Conservation (phyloP, 2,329 filamentous ascomycete species). For the Talaromyces sp. region DNA sequence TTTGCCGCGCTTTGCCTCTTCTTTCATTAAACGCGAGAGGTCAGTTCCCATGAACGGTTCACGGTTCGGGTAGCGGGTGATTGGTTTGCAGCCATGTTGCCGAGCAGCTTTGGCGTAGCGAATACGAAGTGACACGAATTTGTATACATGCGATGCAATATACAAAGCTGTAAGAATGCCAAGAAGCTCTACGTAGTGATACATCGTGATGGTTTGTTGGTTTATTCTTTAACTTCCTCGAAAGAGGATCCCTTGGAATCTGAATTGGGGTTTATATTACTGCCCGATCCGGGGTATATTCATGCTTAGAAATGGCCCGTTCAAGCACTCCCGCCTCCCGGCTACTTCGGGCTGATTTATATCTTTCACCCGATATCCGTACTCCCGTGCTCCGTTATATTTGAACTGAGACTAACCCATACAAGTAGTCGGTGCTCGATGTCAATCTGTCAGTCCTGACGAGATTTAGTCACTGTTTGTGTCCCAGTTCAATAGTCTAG, state of each 20-base stretch:
- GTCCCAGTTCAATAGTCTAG: background rate
- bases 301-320: background rate
- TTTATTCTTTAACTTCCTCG: background rate
- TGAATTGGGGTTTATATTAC: background rate
- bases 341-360: background rate
- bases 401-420: background rate
- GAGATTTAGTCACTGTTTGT: background rate
- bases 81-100: no score
- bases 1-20: no score
- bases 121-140: no score
- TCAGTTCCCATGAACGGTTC: no score
- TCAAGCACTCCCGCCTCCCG: background rate
- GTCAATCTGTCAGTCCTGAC: background rate
- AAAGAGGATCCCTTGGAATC: background rate
- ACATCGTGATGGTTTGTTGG: background rate
- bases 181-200: background rate
- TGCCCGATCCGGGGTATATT: background rate
- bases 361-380: background rate
- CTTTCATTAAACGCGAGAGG: no score
- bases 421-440: background rate
- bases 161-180: background rate
- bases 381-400: background rate
- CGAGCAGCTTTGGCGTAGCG: no score
- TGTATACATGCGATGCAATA: no score
- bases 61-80: no score